Evolutionary conservation across 2,329 filamentous ascomycete species (phyloP).

Genomic region (Colletotrichum viniferum): DNA sequence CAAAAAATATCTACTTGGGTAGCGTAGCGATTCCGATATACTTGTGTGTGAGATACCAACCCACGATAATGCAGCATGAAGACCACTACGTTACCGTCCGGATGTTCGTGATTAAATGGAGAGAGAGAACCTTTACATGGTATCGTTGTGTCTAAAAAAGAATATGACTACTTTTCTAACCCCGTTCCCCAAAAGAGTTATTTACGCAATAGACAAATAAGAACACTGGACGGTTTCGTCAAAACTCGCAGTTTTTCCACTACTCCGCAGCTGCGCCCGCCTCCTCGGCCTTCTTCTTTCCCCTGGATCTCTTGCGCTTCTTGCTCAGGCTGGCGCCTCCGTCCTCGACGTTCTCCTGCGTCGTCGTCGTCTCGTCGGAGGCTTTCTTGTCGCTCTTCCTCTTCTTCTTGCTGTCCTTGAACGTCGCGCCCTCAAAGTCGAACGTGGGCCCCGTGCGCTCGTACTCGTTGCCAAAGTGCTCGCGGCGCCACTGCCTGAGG

Average conservation of each 20-base stretch:
- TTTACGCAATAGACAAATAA: not conserved
- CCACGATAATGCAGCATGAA: not conserved
- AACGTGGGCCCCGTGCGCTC: constrained; percentile 62
- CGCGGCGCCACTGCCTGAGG: constrained; percentile 81
- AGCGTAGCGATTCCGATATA: constrained; percentile 7
- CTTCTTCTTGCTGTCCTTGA: constrained; percentile 25
- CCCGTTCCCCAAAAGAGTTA: not conserved
- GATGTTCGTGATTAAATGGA: not conserved
- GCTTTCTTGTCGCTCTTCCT: constrained; percentile 5
- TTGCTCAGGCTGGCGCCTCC: constrained; percentile 40
- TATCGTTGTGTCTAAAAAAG: constrained; percentile 16
- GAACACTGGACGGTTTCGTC: not conserved
- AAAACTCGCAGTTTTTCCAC: not conserved
- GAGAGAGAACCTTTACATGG: constrained; percentile 3
- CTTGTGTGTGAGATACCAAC: constrained; percentile 12
- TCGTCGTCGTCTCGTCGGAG: constrained; percentile 18
- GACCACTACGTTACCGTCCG: not conserved
- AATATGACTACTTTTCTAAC: constrained; percentile 3
- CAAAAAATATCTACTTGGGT: not conserved
- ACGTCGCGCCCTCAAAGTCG: constrained; percentile 50
- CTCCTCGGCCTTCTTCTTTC: constrained; percentile 41
- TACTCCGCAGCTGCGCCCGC: constrained; percentile 24
- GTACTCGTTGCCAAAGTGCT: constrained; percentile 65
- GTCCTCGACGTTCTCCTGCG: constrained; percentile 28
- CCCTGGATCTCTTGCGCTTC: constrained; percentile 58